Conservation (phyloP, 441 rosid species). For the Rhodomyrtus psidioides region DNA sequence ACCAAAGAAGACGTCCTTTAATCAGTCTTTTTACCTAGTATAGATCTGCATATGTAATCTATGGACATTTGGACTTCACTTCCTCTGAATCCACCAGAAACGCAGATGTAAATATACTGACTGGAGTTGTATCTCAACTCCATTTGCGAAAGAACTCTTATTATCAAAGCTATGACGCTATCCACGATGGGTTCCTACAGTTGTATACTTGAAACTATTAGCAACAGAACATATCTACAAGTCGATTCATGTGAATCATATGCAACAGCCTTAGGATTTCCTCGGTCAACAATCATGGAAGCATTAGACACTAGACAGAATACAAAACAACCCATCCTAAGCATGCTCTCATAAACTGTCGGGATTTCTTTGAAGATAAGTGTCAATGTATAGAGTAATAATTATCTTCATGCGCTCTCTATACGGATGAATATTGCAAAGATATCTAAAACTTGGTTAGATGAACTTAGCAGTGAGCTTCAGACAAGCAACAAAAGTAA, state of each 20-base stretch:
- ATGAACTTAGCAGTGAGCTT: neutral
- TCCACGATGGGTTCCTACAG: no score
- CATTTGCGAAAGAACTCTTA: no score
- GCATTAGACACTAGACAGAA: neutral
- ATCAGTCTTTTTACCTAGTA: slow-evolving; percentile 45
- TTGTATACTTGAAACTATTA: no score
- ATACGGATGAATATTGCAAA: neutral
- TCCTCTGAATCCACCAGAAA: slow-evolving; percentile 40
- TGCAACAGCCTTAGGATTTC: neutral
- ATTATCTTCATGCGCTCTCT: neutral
- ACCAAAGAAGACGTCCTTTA: neutral
- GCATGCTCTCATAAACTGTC: neutral
- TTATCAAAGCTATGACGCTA: no score
- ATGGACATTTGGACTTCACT: slow-evolving; percentile 74
- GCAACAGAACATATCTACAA: no score
- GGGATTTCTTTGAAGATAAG: neutral
- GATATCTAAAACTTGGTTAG: neutral
- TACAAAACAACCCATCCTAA: neutral
- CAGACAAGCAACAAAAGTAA: neutral
- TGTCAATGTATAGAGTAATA: neutral
- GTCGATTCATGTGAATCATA: no score
- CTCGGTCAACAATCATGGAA: neutral
- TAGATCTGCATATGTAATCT: slow-evolving; percentile 74
- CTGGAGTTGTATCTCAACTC: neutral
- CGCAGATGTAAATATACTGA: neutral